Percentiles rank a stretch among this genome's conserved stretches.
Evolutionary conservation across 225 moss, liverwort and hornwort species (phyloP).

Genomic region (Straminergon stramineum): DNA sequence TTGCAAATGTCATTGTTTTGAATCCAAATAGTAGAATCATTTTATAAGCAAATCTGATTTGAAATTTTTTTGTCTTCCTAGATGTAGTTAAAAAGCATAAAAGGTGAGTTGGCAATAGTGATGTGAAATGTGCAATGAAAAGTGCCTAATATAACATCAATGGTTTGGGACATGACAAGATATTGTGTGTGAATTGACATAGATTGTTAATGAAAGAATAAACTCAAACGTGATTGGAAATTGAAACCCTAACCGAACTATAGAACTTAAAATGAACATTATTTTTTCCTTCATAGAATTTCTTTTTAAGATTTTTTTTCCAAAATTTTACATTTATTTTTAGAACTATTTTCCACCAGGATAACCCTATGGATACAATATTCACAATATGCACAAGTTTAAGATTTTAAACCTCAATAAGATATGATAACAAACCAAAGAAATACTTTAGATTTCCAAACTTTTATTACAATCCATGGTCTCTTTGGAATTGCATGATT

Average conservation of each 20-base stretch:
- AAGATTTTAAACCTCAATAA: neutral
- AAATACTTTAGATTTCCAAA: neutral
- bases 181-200: accelerated
- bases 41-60: neutral
- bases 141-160: accelerated
- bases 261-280: neutral
- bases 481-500: neutral
- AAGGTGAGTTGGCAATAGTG: neutral
- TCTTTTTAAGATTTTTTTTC: neutral
- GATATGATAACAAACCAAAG: neutral
- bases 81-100: neutral
- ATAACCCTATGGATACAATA: too few species aligned
- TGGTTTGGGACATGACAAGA: neutral
- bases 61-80: neutral
- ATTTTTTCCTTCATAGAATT: neutral
- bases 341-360: accelerated
- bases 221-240: neutral
- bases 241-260: neutral
- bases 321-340: too few species aligned
- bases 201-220: neutral
- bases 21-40: neutral
- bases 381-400: neutral
- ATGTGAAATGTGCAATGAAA: neutral
- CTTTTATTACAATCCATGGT: neutral
- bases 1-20: too few species aligned